Conservation (phyloP, 345 rosid genomes). For the Syzygium oleosum region DNA sequence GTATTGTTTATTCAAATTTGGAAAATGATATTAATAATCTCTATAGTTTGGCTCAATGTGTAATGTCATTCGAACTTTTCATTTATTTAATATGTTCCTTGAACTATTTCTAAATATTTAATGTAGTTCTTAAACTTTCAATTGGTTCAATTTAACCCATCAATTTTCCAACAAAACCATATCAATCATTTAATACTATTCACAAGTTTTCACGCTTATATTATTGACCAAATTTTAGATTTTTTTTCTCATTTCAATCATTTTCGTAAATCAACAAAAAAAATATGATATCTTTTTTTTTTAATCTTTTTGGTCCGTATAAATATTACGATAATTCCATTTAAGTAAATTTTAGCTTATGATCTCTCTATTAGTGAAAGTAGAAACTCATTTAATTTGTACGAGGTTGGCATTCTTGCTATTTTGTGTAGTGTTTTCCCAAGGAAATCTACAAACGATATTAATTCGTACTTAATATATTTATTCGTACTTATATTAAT, state of each 20-base stretch:
- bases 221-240: not conserved
- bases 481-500: too few relatives aligned
- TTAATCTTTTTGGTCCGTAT: not conserved
- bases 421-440: not conserved
- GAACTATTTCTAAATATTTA: not conserved
- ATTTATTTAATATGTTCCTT: not conserved
- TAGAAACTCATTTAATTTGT: not conserved
- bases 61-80: not conserved
- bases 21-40: not conserved
- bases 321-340: not conserved
- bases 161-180: not conserved
- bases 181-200: not conserved
- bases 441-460: not conserved
- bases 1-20: not conserved
- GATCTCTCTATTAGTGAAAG: not conserved
- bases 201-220: not conserved
- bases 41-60: accelerated
- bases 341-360: not conserved
- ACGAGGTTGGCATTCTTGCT: not conserved
- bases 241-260: not conserved
- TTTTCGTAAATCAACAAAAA: not conserved
- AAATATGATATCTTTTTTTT: not conserved
- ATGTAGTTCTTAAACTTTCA: not conserved
- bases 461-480: not conserved
- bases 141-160: not conserved